These are phyloP conservation scores for Coprinellus aureogranulatus DNA, from an alignment of 768 basidiomycete genomes.

Conservation along the genomic window DNA sequence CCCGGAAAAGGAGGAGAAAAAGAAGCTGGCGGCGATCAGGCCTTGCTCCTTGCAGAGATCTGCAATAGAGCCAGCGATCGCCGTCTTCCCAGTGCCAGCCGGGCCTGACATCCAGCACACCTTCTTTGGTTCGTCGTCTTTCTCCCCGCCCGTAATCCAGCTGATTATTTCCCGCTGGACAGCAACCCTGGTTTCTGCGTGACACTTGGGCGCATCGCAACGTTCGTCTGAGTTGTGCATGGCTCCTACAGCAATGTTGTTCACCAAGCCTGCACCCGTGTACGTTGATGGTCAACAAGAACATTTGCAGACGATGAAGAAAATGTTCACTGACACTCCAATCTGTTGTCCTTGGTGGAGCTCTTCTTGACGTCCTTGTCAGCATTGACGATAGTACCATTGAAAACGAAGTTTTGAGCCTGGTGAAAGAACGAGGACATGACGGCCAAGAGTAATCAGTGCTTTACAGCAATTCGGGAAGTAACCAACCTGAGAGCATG, in stretches of 20 bases:
- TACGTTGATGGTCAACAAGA: too few species aligned
- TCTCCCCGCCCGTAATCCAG: background rate
- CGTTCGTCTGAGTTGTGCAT: background rate
- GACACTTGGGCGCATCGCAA: background rate
- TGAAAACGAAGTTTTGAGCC: too few species aligned
- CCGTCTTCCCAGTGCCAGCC: slow-evolving; percentile 10
- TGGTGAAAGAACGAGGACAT: too few species aligned
- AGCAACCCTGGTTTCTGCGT: background rate
- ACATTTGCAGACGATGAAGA: too few species aligned
- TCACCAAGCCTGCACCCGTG: background rate
- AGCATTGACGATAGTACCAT: too few species aligned
- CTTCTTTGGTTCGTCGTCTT: background rate
- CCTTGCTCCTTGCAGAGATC: slow-evolving; percentile 1
- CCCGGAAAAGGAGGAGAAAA: slow-evolving; percentile 8
- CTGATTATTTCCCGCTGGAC: slow-evolving; percentile 4
- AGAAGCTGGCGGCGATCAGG: slow-evolving; percentile 10
- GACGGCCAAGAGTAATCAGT: too few species aligned
- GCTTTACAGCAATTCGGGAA: too few species aligned
- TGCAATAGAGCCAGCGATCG: slow-evolving; percentile 10
- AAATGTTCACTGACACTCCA: too few species aligned
- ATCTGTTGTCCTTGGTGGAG: too few species aligned
- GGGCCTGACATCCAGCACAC: slow-evolving; percentile 8
- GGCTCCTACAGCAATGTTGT: background rate
- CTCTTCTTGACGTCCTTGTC: too few species aligned
- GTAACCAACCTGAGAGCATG: too few species aligned